These are phyloP conservation scores for Mycena citricolor DNA, from an alignment of 1,284 basidiomycete species.

Conservation along the genomic window DNA sequence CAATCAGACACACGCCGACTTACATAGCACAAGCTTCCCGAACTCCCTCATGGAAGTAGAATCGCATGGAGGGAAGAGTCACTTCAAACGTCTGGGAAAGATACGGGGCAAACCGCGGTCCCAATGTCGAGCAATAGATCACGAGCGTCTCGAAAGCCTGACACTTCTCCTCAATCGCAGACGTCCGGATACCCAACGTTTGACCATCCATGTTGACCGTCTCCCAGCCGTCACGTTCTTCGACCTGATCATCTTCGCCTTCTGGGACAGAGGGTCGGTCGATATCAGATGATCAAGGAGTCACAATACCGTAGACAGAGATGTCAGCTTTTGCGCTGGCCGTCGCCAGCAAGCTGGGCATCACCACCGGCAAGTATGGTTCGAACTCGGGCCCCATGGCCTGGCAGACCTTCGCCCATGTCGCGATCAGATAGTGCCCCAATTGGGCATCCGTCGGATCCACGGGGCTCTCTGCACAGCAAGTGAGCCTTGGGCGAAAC, in stretches of 20 bases:
- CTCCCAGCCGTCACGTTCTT: conserved; percentile 74
- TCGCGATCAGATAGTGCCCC: conserved; percentile 69
- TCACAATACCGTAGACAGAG: conserved; percentile 64
- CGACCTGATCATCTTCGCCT: conserved; percentile 55
- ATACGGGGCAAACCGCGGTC: conserved; percentile 70
- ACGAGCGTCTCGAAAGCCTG: conserved; percentile 84
- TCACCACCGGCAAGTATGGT: conserved; percentile 79
- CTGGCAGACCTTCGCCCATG: conserved; percentile 83
- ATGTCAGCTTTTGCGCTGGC: conserved; percentile 81
- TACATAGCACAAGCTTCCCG: conserved; percentile 76
- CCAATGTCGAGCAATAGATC: conserved; percentile 74
- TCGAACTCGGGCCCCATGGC: conserved; percentile 80
- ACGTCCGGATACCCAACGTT: conserved; percentile 74
- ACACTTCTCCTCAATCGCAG: conserved; percentile 83
- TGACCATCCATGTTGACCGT: conserved; percentile 74
- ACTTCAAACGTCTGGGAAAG: conserved; percentile 70
- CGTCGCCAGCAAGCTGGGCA: conserved; percentile 73
- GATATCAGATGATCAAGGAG: background rate
- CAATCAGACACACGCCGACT: conserved; percentile 28
- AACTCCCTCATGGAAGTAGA: conserved; percentile 82
- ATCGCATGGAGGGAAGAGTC: conserved; percentile 67
- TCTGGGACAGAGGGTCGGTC: conserved; percentile 28
- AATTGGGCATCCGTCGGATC: conserved; percentile 68
- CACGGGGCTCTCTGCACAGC: conserved; percentile 53
- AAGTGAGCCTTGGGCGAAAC: background rate